Evolutionary conservation across 768 basidiomycete species (phyloP).

Genomic region (Trametes meyenii): DNA sequence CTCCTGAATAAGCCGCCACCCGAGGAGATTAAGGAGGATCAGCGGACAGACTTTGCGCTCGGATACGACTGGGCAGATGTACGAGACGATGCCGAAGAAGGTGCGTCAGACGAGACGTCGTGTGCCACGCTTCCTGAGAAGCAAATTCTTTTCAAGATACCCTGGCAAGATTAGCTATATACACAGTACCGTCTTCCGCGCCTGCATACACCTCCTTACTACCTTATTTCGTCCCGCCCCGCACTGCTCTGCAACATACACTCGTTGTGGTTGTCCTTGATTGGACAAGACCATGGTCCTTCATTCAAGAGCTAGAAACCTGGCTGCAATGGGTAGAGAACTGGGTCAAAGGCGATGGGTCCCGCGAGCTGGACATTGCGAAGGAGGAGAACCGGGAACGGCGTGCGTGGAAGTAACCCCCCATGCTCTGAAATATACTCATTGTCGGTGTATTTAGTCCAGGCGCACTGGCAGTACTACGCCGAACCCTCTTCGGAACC

Average conservation of each 20-base stretch:
- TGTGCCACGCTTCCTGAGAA: neutral
- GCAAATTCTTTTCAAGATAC: conserved; percentile 57
- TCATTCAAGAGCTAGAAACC: conserved; percentile 78
- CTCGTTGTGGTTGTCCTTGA: conserved; percentile 86
- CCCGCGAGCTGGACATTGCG: conserved; percentile 71
- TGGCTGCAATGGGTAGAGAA: conserved; percentile 89
- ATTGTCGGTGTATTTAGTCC: conserved; percentile 54
- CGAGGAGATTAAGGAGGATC: conserved; percentile 60
- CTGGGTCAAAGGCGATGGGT: conserved; percentile 73
- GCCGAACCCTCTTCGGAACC: conserved; percentile 76
- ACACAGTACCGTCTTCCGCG: conserved; percentile 85
- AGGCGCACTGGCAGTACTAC: conserved; percentile 89
- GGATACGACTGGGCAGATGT: conserved; percentile 94
- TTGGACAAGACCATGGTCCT: conserved; percentile 95
- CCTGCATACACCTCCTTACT: conserved; percentile 69
- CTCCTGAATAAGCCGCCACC: conserved; percentile 66
- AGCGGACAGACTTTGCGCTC: conserved; percentile 76
- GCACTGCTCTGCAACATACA: conserved; percentile 65
- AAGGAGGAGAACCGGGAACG: conserved; percentile 84
- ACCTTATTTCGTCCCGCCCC: conserved; percentile 79
- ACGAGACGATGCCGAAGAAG: conserved; percentile 92
- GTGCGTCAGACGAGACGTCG: conserved; percentile 43
- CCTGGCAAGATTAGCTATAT: conserved; percentile 86
- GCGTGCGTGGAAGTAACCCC: conserved; percentile 46
- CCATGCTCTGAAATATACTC: conserved; percentile 5